Evolutionary conservation across 352 stramenopile genomes (phyloP).

Genomic region (Aphanomyces cochlioides): DNA sequence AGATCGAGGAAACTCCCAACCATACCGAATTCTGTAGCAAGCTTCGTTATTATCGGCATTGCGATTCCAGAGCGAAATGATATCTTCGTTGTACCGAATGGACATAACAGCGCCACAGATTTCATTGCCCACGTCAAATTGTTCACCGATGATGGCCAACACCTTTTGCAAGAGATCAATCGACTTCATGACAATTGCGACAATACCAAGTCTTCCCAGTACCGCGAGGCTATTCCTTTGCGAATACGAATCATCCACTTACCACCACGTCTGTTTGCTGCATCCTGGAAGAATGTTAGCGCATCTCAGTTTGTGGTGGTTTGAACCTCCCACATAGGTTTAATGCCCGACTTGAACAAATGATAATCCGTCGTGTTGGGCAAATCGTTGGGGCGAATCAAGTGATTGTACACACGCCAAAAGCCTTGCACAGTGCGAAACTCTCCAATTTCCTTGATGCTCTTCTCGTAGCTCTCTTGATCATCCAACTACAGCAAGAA

Average conservation of each 20-base stretch:
- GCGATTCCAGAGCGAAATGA: constrained; percentile 93
- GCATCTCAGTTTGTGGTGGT: background rate
- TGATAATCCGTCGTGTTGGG: constrained; percentile 90
- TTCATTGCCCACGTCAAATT: constrained; percentile 93
- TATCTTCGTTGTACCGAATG: constrained; percentile 90
- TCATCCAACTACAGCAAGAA: constrained; percentile 18
- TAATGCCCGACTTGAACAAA: constrained; percentile 92
- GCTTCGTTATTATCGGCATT: constrained; percentile 91
- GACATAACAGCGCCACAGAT: constrained; percentile 90
- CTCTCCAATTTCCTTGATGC: constrained; percentile 89
- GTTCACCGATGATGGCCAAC: constrained; percentile 90
- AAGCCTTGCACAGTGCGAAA: constrained; percentile 93
- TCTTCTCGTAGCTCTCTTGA: constrained; percentile 91
- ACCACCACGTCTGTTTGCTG: constrained; percentile 83
- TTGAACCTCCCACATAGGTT: constrained; percentile 88
- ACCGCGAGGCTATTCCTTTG: constrained; percentile 87
- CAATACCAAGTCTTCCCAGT: constrained; percentile 89
- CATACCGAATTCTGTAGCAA: constrained; percentile 74
- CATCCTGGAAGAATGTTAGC: constrained; percentile 41
- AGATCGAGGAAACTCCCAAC: background rate
- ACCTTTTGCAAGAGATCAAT: constrained; percentile 42
- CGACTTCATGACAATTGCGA: too few relatives aligned
- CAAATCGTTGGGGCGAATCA: constrained; percentile 88
- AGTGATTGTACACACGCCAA: constrained; percentile 92
- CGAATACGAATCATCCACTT: constrained; percentile 92